A percentile compares a stretch with the other conserved stretches of the same genome.
These are phyloP conservation scores for Aspergillus persii DNA, from an alignment of 2,329 filamentous ascomycete genomes.

Conservation along the genomic window DNA sequence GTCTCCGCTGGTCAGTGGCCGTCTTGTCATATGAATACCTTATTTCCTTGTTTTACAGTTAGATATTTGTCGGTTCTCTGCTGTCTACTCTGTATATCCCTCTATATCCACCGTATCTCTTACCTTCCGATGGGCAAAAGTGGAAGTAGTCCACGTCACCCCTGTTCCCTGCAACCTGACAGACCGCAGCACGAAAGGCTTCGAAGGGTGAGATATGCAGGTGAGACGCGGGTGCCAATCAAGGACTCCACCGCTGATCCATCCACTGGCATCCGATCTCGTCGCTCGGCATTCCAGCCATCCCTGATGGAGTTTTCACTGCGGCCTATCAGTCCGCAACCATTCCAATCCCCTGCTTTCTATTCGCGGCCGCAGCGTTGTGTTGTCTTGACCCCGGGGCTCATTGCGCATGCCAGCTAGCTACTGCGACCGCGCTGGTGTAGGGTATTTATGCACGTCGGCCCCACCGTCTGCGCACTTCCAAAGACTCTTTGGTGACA, in stretches of 20 bases:
- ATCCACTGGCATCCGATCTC: not conserved
- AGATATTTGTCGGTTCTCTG: too few relatives aligned
- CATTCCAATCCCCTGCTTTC: constrained; percentile 1
- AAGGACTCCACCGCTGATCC: not conserved
- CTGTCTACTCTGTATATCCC: too few relatives aligned
- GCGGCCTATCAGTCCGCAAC: not conserved
- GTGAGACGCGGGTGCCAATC: not conserved
- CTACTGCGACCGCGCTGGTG: not conserved
- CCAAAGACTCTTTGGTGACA: not conserved
- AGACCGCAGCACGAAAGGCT: not conserved
- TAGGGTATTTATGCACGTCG: not conserved
- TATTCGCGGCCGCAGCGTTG: constrained; percentile 1
- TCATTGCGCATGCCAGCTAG: not conserved
- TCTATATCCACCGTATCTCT: too few relatives aligned
- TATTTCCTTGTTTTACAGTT: too few relatives aligned
- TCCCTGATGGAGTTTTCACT: not conserved
- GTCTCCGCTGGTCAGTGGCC: too few relatives aligned
- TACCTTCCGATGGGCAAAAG: too few relatives aligned
- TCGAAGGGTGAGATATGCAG: not conserved
- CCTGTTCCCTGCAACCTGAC: not conserved
- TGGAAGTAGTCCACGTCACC: too few relatives aligned
- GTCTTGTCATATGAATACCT: too few relatives aligned
- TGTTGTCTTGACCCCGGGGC: not conserved
- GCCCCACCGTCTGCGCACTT: not conserved
- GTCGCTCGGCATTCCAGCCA: not conserved